Evolutionary conservation across 164 flowering plant species (phyloP).

Genomic region (Stephania japonica): DNA sequence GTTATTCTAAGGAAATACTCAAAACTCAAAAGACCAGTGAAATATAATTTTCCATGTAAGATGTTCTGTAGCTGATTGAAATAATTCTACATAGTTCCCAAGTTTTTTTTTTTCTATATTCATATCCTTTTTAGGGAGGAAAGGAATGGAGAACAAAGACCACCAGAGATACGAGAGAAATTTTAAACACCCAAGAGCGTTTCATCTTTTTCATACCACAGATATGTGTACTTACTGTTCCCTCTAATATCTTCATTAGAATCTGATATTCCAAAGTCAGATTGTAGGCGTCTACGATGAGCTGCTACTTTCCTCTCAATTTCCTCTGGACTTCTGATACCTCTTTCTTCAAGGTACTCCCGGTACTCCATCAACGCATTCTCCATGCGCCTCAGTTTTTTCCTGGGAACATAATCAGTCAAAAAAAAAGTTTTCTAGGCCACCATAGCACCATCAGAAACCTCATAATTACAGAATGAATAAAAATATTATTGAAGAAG

Average conservation of each 20-base stretch:
- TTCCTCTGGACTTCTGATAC: conserved; percentile 68
- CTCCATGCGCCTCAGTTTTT: conserved; percentile 85
- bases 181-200: background rate
- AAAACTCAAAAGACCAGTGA: background rate
- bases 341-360: conserved; percentile 88
- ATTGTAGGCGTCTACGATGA: conserved; percentile 53
- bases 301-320: conserved; percentile 77
- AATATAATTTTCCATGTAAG: background rate
- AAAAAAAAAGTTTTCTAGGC: conserved; percentile 4
- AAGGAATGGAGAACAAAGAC: background rate
- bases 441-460: background rate
- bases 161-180: background rate
- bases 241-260: conserved; percentile 39
- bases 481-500: background rate
- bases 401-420: conserved; percentile 38
- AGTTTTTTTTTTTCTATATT: no score
- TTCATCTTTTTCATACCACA: background rate
- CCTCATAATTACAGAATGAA: background rate
- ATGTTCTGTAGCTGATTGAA: background rate
- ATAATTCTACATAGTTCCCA: no score
- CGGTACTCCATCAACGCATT: conserved; percentile 90
- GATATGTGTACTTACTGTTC: conserved; percentile 18
- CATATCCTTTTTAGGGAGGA: background rate
- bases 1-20: no score
- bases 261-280: conserved; percentile 65